These are phyloP conservation scores for Clavispora asparagi DNA, from an alignment of 805 yeast genomes.

Conservation along the genomic window DNA sequence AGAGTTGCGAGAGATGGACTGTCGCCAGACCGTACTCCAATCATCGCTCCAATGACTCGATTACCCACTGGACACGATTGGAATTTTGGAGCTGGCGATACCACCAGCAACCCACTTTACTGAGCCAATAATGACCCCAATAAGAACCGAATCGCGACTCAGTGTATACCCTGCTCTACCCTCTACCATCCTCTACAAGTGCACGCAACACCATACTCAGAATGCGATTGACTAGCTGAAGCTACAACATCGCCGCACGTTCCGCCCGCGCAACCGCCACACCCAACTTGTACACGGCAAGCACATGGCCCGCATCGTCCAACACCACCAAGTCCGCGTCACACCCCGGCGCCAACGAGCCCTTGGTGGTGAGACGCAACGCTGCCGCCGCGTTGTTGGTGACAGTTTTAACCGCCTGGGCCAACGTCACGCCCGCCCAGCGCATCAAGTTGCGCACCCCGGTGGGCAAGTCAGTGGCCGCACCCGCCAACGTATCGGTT, in stretches of 20 bases:
- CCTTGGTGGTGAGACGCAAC: slow-evolving; percentile 41
- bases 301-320: slow-evolving; percentile 38
- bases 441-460: slow-evolving; percentile 45
- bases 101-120: no score
- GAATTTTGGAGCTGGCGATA: no score
- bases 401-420: slow-evolving; percentile 51
- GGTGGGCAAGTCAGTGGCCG: slow-evolving; percentile 50
- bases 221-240: no score
- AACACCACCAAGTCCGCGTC: slow-evolving; percentile 54
- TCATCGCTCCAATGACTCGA: no score
- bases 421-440: slow-evolving; percentile 46
- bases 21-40: no score
- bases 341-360: slow-evolving; percentile 47
- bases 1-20: no score
- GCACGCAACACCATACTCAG: no score
- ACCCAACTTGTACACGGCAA: slow-evolving; percentile 50
- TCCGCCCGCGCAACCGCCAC: slow-evolving; percentile 3
- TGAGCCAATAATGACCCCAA: no score
- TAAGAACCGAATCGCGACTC: no score
- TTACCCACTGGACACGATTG: no score
- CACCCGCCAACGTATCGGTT: slow-evolving; percentile 56
- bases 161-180: no score
- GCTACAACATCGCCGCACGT: not conserved
- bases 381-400: slow-evolving; percentile 53
- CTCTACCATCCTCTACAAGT: no score